These are phyloP conservation scores for Phoenix roebelenii DNA, from an alignment of 176 grass and related monocot genomes.

Conservation along the genomic window DNA sequence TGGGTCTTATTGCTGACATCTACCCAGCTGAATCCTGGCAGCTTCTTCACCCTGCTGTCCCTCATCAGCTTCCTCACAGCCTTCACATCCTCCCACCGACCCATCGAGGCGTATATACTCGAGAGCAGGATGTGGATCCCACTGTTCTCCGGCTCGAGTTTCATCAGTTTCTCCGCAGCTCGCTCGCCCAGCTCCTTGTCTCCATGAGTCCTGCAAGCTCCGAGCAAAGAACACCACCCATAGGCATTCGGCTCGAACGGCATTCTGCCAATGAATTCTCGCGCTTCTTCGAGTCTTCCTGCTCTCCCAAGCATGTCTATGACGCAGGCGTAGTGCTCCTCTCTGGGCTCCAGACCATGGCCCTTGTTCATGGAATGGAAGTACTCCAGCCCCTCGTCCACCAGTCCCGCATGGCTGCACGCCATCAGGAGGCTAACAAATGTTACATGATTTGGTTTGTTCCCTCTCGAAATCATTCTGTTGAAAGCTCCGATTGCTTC, in stretches of 20 bases:
- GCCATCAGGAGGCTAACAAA: conserved; percentile 55
- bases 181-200: conserved; percentile 50
- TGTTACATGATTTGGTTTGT: conserved; percentile 47
- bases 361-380: conserved; percentile 50
- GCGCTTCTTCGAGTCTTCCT: conserved; percentile 48
- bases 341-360: conserved; percentile 36
- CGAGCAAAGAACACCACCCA: conserved; percentile 60
- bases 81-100: conserved; percentile 55
- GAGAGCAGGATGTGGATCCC: conserved; percentile 54
- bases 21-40: conserved; percentile 55
- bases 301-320: conserved; percentile 66
- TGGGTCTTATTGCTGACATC: conserved; percentile 48
- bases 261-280: conserved; percentile 50
- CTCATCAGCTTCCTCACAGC: conserved; percentile 47
- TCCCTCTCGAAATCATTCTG: conserved; percentile 35
- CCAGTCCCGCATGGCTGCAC: conserved; percentile 55
- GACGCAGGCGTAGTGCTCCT: conserved; percentile 54
- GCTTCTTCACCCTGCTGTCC: conserved; percentile 49
- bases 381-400: conserved; percentile 42
- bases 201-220: conserved; percentile 50
- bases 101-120: conserved; percentile 48
- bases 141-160: conserved; percentile 49
- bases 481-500: conserved; percentile 38
- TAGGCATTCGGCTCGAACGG: conserved; percentile 44
- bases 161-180: conserved; percentile 51